Base-by-base conservation (phyloP, 2,329 filamentous ascomycete genomes). In the Lecanicillium sp. region DNA sequence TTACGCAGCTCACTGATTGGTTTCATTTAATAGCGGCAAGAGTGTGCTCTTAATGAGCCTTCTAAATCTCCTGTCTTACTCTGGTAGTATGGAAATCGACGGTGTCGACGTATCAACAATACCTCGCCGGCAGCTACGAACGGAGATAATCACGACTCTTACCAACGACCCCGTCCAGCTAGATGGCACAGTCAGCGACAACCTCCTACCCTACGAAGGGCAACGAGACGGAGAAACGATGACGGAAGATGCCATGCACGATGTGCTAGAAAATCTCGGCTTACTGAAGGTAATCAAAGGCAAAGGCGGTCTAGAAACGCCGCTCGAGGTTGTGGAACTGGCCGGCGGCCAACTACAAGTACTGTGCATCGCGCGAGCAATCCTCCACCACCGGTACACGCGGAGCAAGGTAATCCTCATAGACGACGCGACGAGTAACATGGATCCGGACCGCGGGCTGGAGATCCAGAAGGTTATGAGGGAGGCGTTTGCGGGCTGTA, bases 221-320 rank as follows among this genome's bases (percentile, higher is more conserved):
- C 7, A 25, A 25, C 22, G 11, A 25, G 22, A 25, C 7, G 22
- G 11, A 7, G 22, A 25, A 25, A 25, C 22, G 11, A 25, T 25
- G 22, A 25, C 11, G 6, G 22, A 25, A 6, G 22, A 11, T 11
- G 7, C 11, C 7, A 7, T 25, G 6, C n/a, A 29, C n/a, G 11
- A 31, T 17, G 64, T 60, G 1, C 52, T 74, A 5, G 50, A 58
- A 20, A 63, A 62, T 29, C 63, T 67, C 0, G 54, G 56, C 13
- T 50, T 74, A 2, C 61, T 56, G 53, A 49, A 57, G 3, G 47
- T 57, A 1, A 50, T 69, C 14, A 49, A 58, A 5, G 40, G 49
- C 1, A 47, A 49, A 5, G 61, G 60, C 3, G 59, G 60, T 2
- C 46, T 69, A 2, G 49, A 59, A 7, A 48, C 46, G 1, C 44